A percentile compares a stretch with the other conserved stretches of the same genome.
Conservation (phyloP, 2,329 filamentous ascomycete genomes). For the Sarocladium brachiariae region DNA sequence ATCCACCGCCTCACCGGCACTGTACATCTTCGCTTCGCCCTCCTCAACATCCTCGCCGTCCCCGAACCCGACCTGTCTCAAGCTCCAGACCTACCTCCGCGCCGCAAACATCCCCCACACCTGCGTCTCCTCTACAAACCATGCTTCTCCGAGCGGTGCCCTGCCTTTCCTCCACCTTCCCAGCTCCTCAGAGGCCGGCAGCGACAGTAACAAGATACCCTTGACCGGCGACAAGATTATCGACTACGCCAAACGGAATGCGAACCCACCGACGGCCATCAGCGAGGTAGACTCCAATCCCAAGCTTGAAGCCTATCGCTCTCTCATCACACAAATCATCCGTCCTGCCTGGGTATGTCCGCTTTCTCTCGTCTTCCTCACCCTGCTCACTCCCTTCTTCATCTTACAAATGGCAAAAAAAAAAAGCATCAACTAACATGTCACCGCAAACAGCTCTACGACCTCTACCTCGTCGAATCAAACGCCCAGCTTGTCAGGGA, state of each 20-base stretch:
- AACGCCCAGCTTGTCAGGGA: conserved; percentile 63
- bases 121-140: conserved; percentile 73
- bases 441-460: conserved; percentile 53
- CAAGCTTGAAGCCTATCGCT: conserved; percentile 67
- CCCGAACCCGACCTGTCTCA: conserved; percentile 78
- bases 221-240: conserved; percentile 51
- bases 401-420: too few relatives aligned
- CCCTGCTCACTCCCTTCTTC: neutral
- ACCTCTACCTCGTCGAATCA: conserved; percentile 66
- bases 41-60: neutral
- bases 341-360: conserved; percentile 73
- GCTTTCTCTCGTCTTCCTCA: neutral
- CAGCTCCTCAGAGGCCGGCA: conserved; percentile 17
- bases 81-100: conserved; percentile 90
- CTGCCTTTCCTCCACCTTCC: conserved; percentile 76
- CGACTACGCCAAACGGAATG: conserved; percentile 54
- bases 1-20: conserved; percentile 18
- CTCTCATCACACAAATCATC: conserved; percentile 70
- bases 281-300: conserved; percentile 18
- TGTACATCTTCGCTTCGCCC: conserved; percentile 66
- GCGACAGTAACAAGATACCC: conserved; percentile 31
- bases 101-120: conserved; percentile 65
- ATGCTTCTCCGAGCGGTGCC: conserved; percentile 83
- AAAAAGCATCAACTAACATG: neutral
- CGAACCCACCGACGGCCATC: conserved; percentile 4